These are phyloP conservation scores for Candida ovalis DNA, from an alignment of 805 yeast genomes.

Conservation along the genomic window DNA sequence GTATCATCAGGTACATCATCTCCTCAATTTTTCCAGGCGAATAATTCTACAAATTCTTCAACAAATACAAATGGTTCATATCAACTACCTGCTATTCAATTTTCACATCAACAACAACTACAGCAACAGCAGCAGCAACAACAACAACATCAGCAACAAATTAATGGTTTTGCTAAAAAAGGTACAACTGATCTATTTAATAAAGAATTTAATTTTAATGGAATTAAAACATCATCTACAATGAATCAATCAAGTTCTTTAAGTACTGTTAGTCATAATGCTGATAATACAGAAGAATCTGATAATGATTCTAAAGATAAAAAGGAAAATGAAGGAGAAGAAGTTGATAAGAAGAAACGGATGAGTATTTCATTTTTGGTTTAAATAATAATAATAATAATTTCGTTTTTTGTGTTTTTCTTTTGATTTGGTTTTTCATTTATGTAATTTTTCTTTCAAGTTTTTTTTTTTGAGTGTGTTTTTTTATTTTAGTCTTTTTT, in stretches of 20 bases:
- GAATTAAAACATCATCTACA: not conserved
- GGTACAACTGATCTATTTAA: conserved; percentile 23
- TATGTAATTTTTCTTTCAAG: not conserved
- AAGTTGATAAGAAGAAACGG: conserved; percentile 16
- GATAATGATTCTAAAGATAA: not conserved
- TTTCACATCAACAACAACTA: conserved; percentile 1
- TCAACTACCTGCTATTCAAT: conserved; percentile 4
- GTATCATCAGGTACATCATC: conserved; percentile 23
- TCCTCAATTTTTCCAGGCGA: conserved; percentile 13
- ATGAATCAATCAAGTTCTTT: not conserved
- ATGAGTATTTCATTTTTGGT: conserved; percentile 26
- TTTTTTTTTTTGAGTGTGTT: not conserved
- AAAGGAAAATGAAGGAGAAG: conserved; percentile 2
- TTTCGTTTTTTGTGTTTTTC: not conserved
- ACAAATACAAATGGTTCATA: conserved; percentile 10
- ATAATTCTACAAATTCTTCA: not conserved
- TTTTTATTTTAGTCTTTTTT: not conserved
- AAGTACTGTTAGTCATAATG: not conserved
- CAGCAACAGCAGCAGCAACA: too few relatives aligned
- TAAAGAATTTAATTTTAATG: conserved; percentile 24
- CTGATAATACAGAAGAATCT: not conserved
- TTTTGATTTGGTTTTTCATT: not conserved
- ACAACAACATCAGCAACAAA: conserved; percentile 1
- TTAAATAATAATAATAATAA: conserved; percentile 1
- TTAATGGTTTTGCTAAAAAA: not conserved